Evolutionary conservation across 108 stramenopile species (phyloP), one percentile per base, ranked within the genome.

Genomic region (Cyclotella kingstonii): DNA sequence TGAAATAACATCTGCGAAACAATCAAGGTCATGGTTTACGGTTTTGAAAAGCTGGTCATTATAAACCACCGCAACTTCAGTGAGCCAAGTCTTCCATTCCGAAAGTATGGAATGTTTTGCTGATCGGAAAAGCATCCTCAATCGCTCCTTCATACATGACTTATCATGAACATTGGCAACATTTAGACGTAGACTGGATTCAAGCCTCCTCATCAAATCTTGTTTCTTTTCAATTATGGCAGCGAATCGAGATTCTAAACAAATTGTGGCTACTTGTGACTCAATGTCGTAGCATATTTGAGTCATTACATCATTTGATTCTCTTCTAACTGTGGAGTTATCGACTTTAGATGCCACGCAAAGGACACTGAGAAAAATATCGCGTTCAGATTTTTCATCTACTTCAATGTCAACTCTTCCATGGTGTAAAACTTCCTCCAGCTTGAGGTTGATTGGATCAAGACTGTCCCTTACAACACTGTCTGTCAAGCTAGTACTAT

Each of bases 201-300:
- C 71, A 34, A 86, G 36, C 2, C 40, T 35, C 27, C 54, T 17
- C 41, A 79, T 54, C 38, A 57, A 19, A 7, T 44, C 50, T 68
- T 73, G 44, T 14, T 79, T 66, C 0, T 35, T 46, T 21, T 81
- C 45, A 41, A 77, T 18, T 7, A 72, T 28, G 21, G 40, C 46
- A 4, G 1, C 31, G 25, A 70, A 74, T 1, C 42, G 45, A 8
- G 57, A 48, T 5, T 70, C 74, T 2, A 57, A 72, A 33, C 62
- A 69, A 35, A 46, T 53, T 11, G 56, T 69, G 11, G 80, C 66
- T 19, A 69, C 55, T 39, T 77, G 65, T 25, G 36, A 47, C 46
- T 86, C 85, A 18, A 86, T 80, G 34, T 86, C 83, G 18, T 55
- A 60, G 54, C 83, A 84, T 12, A 84, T 59, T 23, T 68, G 66